Percentiles rank a stretch among this genome's conserved stretches.
These are phyloP conservation scores for Debaryomyces hansenii DNA, from an alignment of 805 yeast species.

Conservation along the genomic window DNA sequence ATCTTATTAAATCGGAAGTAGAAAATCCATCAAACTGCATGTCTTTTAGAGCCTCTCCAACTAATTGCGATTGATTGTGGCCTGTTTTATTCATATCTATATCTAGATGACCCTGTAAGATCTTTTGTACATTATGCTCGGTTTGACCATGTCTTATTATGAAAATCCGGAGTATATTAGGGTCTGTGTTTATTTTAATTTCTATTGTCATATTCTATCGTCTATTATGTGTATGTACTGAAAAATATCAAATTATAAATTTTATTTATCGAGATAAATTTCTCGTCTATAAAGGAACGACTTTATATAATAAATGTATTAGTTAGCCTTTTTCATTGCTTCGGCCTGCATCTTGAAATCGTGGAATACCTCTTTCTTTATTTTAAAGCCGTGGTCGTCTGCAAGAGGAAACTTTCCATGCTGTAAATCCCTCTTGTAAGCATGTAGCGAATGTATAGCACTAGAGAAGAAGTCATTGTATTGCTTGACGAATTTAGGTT, in stretches of 20 bases:
- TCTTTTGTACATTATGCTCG: constrained; percentile 63
- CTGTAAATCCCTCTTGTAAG: constrained; percentile 63
- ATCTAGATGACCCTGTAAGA: constrained; percentile 78
- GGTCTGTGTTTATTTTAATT: constrained; percentile 31
- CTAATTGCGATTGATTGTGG: constrained; percentile 52
- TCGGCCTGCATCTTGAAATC: constrained; percentile 16
- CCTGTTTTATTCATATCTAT: constrained; percentile 66
- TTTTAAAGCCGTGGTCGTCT: constrained; percentile 62
- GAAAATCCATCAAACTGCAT: constrained; percentile 47
- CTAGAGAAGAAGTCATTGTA: constrained; percentile 53
- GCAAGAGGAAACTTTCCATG: constrained; percentile 56
- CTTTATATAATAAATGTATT: neutral
- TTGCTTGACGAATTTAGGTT: constrained; percentile 72
- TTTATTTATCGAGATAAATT: neutral
- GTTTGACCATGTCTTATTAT: constrained; percentile 86
- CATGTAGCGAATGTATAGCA: constrained; percentile 51
- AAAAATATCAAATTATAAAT: no score
- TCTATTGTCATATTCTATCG: constrained; percentile 6
- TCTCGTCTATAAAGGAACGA: neutral
- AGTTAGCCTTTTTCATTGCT: neutral
- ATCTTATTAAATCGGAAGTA: constrained; percentile 57
- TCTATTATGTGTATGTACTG: no score
- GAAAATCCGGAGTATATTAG: constrained; percentile 48
- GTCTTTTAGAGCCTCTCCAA: constrained; percentile 47
- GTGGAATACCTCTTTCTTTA: constrained; percentile 60